Evolutionary conservation across 1,284 basidiomycete genomes (phyloP).

Genomic region (Fomitopsis betulina): DNA sequence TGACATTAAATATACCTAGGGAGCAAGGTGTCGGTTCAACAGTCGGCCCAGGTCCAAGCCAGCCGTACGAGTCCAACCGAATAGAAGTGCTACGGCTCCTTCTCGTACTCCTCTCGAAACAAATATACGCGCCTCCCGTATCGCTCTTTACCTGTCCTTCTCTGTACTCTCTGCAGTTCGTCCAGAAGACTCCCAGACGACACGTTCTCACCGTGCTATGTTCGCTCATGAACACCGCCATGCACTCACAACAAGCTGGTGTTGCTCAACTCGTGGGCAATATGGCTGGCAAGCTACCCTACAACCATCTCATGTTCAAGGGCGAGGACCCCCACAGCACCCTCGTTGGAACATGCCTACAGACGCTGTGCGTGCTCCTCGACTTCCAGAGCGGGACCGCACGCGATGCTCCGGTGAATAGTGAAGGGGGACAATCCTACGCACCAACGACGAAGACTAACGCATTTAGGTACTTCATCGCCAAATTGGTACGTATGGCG

Average conservation of each 20-base stretch:
- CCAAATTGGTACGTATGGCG: conserved; percentile 67
- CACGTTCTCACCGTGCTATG: conserved; percentile 86
- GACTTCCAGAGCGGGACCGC: conserved; percentile 80
- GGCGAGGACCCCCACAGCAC: conserved; percentile 72
- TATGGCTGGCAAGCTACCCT: conserved; percentile 70
- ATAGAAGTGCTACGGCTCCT: conserved; percentile 84
- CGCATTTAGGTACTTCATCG: conserved; percentile 85
- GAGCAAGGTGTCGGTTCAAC: conserved; percentile 89
- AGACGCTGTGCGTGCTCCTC: conserved; percentile 71
- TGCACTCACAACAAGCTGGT: conserved; percentile 56
- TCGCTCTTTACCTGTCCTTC: conserved; percentile 70
- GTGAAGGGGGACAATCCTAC: conserved; percentile 28
- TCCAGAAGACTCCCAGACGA: conserved; percentile 74
- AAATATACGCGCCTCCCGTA: conserved; percentile 77
- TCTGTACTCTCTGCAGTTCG: conserved; percentile 69
- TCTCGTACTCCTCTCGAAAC: conserved; percentile 80
- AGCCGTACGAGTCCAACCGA: conserved; percentile 76
- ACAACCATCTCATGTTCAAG: conserved; percentile 88
- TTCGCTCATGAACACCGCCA: conserved; percentile 84
- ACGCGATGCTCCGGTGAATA: conserved; percentile 36
- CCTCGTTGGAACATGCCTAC: conserved; percentile 69
- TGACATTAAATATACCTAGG: conserved; percentile 40
- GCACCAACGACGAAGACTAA: conserved; percentile 72
- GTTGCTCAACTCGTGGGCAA: conserved; percentile 51
- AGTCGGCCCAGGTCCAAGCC: conserved; percentile 60